phyloP scores from a whole-genome alignment of 192 early-diverging fungal species.

The Linnemannia exigua region DNA sequence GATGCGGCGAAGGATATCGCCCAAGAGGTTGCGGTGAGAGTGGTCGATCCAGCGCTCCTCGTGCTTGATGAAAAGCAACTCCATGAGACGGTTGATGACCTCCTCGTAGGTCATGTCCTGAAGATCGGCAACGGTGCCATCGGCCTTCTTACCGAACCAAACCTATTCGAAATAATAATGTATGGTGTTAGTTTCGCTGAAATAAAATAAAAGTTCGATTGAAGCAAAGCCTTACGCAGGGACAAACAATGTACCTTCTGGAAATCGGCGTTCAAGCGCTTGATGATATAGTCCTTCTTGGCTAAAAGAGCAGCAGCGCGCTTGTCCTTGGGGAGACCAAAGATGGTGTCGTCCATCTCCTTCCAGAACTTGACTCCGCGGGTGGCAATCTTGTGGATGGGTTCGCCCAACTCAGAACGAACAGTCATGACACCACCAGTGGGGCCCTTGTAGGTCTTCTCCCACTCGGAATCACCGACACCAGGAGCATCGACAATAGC shows the following conservation, averaged over 20 bases:
- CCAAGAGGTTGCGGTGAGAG: conserved; percentile 75
- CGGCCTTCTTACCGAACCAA: conserved; percentile 92
- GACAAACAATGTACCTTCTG: conserved; percentile 69
- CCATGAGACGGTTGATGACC: conserved; percentile 85
- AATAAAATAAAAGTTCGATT: neutral
- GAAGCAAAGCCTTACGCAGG: neutral
- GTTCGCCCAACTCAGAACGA: conserved; percentile 92
- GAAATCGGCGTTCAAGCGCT: conserved; percentile 88
- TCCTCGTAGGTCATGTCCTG: conserved; percentile 96
- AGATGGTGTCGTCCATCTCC: conserved; percentile 85
- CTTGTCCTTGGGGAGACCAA: conserved; percentile 88
- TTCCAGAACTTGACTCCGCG: conserved; percentile 84
- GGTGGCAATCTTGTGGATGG: conserved; percentile 93
- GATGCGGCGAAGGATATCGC: conserved; percentile 86
- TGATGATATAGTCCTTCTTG: conserved; percentile 90
- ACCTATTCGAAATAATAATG: conserved; percentile 53
- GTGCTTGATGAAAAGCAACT: conserved; percentile 82
- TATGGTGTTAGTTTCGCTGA: neutral
- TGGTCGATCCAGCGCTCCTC: conserved; percentile 86
- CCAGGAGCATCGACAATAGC: conserved; percentile 90
- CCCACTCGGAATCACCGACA: conserved; percentile 85
- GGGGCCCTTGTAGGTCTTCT: conserved; percentile 82
- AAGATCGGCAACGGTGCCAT: conserved; percentile 82
- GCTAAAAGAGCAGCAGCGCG: conserved; percentile 76
- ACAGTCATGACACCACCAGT: conserved; percentile 88